Percentiles rank a stretch among this genome's conserved stretches.
phyloP scores from a whole-genome alignment of 306 rosid species.

The Quercus cerris region DNA sequence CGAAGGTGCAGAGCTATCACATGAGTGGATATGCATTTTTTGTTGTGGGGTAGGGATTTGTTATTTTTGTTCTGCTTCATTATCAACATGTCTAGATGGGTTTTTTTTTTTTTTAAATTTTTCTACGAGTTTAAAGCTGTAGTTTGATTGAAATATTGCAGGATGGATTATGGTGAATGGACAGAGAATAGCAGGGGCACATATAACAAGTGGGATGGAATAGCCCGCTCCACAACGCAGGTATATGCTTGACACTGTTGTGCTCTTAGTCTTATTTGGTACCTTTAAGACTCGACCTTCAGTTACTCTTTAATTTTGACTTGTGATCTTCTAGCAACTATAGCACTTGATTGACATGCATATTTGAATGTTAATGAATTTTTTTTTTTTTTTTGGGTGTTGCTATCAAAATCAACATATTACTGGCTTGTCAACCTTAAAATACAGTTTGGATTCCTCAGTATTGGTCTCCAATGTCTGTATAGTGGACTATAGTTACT shows the following conservation, averaged over 20 bases:
- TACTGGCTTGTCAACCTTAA: background rate
- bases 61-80: slow-evolving; percentile 12
- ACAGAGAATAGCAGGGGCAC: slow-evolving; percentile 93
- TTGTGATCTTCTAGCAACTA: background rate
- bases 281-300: background rate
- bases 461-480: background rate
- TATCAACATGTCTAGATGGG: background rate
- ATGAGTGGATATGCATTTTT: slow-evolving; percentile 88
- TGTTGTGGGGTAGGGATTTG: slow-evolving; percentile 70
- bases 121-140: background rate
- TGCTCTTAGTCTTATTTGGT: background rate
- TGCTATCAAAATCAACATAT: background rate
- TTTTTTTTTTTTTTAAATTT: background rate
- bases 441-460: background rate
- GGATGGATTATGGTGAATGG: slow-evolving; percentile 99
- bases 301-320: background rate
- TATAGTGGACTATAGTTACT: background rate
- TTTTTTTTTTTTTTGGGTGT: background rate
- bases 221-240: slow-evolving; percentile 86
- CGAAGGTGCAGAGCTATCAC: slow-evolving; percentile 89
- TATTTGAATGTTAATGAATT: background rate
- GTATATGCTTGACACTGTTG: slow-evolving; percentile 25
- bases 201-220: slow-evolving; percentile 98
- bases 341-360: background rate
- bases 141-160: slow-evolving; percentile 34